Evolutionary conservation across 2,329 filamentous ascomycete species (phyloP).

Genomic region (Coniella vitis): DNA sequence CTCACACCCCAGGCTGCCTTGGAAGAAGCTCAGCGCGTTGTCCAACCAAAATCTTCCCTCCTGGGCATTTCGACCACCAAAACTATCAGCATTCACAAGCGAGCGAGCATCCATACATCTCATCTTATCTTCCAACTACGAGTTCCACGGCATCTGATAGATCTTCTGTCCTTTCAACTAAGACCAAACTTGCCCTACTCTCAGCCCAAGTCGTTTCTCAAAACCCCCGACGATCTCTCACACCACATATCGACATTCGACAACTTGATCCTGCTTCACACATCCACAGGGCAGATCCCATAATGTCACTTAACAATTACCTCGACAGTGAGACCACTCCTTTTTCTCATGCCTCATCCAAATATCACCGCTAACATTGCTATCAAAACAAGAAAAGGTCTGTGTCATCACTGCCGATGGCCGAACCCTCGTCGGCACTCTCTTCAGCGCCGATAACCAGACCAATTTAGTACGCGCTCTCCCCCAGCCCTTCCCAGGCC

Average conservation of each 20-base stretch:
- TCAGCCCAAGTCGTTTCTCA: too few species aligned
- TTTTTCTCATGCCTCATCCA: background rate
- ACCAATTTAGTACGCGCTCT: slow-evolving; percentile 66
- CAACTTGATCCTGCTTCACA: too few species aligned
- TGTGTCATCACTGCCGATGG: slow-evolving; percentile 89
- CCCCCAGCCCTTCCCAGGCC: background rate
- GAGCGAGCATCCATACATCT: too few species aligned
- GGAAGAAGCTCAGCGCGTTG: background rate
- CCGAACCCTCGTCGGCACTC: slow-evolving; percentile 73
- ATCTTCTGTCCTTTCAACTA: background rate
- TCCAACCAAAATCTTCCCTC: slow-evolving; percentile 11
- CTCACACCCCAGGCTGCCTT: background rate
- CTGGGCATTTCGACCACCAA: background rate
- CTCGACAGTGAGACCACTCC: slow-evolving; percentile 23
- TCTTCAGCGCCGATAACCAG: slow-evolving; percentile 81
- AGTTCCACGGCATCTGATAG: background rate
- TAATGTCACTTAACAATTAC: slow-evolving; percentile 26
- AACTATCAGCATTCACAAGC: too few species aligned
- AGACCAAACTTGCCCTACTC: too few species aligned
- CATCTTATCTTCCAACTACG: background rate
- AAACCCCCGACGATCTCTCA: background rate
- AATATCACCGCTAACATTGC: too few species aligned
- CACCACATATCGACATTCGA: slow-evolving; percentile 1
- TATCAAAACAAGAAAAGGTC: slow-evolving; percentile 97
- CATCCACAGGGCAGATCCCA: too few species aligned